Evolutionary conservation across 805 yeast genomes (phyloP).

Genomic region (Candida sanyiensis): DNA sequence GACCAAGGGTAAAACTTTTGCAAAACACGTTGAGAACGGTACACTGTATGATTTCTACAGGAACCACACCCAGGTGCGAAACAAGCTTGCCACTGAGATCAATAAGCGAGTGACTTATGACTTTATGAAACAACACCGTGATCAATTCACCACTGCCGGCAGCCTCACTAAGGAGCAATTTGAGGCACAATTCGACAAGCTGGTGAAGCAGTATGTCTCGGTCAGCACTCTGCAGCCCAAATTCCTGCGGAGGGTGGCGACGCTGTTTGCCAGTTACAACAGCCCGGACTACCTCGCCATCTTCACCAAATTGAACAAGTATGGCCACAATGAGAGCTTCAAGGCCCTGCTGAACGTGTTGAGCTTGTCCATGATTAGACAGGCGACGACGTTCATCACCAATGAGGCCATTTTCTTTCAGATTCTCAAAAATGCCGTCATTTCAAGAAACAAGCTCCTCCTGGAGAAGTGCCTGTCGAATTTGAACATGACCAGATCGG

Average conservation of each 20-base stretch:
- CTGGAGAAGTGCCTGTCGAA: conserved; percentile 8
- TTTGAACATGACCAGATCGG: conserved; percentile 3
- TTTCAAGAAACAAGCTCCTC: conserved; percentile 4
- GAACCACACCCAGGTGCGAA: conserved; percentile 1
- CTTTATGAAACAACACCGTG: conserved; percentile 3
- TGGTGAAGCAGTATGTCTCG: not conserved
- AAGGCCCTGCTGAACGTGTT: conserved; percentile 6
- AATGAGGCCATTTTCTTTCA: conserved; percentile 7
- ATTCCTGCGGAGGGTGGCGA: conserved; percentile 6
- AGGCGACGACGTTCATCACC: conserved; percentile 3
- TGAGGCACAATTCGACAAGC: conserved; percentile 1
- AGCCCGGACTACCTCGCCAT: conserved; percentile 3
- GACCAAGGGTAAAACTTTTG: not conserved
- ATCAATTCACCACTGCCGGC: not conserved
- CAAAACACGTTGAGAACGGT: conserved; percentile 1
- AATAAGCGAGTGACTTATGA: conserved; percentile 1
- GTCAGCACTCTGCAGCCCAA: conserved; percentile 2
- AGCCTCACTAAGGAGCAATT: conserved; percentile 1
- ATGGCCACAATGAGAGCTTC: conserved; percentile 7
- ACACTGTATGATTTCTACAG: conserved; percentile 7
- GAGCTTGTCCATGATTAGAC: conserved; percentile 7
- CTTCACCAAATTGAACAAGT: conserved; percentile 3
- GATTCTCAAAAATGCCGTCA: conserved; percentile 6
- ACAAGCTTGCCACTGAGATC: conserved; percentile 2
- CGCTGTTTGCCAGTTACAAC: conserved; percentile 1